Conservation (phyloP, 495 filamentous ascomycete genomes). For the Penicillium ucsense region DNA sequence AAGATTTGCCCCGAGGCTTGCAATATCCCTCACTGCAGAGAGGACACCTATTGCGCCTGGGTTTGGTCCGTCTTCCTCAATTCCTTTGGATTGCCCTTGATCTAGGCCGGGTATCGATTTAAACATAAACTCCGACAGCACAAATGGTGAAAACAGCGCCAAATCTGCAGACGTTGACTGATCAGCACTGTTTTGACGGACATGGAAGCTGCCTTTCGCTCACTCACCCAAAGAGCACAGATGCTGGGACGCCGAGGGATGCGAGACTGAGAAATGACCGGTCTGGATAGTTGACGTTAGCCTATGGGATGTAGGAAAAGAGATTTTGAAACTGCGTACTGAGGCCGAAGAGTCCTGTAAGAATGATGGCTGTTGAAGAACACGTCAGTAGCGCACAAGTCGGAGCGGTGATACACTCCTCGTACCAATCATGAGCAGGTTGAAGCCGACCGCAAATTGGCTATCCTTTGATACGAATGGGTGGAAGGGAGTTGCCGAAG, state of each 20-base stretch:
- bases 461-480: slow-evolving; percentile 71
- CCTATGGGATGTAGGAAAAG: background rate
- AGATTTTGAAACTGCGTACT: slow-evolving; percentile 47
- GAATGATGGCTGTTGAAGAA: slow-evolving; percentile 37
- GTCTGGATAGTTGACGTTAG: slow-evolving; percentile 43
- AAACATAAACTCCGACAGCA: slow-evolving; percentile 97
- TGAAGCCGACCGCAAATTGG: slow-evolving; percentile 78
- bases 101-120: slow-evolving; percentile 34
- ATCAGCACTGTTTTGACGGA: background rate
- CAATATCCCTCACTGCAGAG: no score
- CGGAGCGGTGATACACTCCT: slow-evolving; percentile 3
- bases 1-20: no score
- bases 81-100: slow-evolving; percentile 19
- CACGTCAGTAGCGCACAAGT: slow-evolving; percentile 10
- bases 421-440: slow-evolving; percentile 60
- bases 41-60: no score
- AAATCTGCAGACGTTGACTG: slow-evolving; percentile 47
- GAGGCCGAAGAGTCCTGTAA: slow-evolving; percentile 68
- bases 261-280: slow-evolving; percentile 71
- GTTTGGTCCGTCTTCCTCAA: no score
- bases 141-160: slow-evolving; percentile 98
- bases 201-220: background rate
- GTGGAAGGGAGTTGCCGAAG: slow-evolving; percentile 70
- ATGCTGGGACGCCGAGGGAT: slow-evolving; percentile 77
- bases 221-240: slow-evolving; percentile 78